A percentile compares a stretch with the other conserved stretches of the same genome.
Evolutionary conservation across 2,329 filamentous ascomycete species (phyloP).

Genomic region (Scedosporium minutisporum): DNA sequence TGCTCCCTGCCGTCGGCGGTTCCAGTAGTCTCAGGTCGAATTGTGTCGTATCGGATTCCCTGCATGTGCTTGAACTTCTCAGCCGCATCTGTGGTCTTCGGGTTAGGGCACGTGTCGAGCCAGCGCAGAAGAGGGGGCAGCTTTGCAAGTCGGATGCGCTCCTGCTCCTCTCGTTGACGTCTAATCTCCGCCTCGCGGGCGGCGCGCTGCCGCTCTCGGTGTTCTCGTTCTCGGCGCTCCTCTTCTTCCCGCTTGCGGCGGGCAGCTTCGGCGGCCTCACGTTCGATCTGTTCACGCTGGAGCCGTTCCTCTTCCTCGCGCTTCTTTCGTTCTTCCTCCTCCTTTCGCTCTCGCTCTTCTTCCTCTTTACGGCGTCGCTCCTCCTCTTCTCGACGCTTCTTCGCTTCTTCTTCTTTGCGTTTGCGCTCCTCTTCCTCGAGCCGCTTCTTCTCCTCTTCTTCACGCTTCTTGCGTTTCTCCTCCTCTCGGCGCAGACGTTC

Average conservation of each 20-base stretch:
- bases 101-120: constrained; percentile 44
- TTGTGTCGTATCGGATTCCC: constrained; percentile 56
- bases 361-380: constrained; percentile 28
- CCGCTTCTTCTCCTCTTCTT: constrained; percentile 14
- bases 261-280: constrained; percentile 36
- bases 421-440: constrained; percentile 22
- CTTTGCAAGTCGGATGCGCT: constrained; percentile 43
- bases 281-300: constrained; percentile 33
- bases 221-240: constrained; percentile 40
- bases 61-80: constrained; percentile 46
- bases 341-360: constrained; percentile 23
- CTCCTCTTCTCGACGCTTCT: constrained; percentile 26
- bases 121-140: constrained; percentile 52
- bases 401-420: constrained; percentile 18
- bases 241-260: constrained; percentile 42
- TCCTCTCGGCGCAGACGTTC: constrained; percentile 14
- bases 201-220: constrained; percentile 37
- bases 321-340: constrained; percentile 26
- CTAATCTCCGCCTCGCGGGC: constrained; percentile 42
- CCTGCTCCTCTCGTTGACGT: constrained; percentile 43
- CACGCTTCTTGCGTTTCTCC: constrained; percentile 15
- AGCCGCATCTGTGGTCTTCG: constrained; percentile 40
- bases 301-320: constrained; percentile 37
- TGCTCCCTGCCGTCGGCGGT: constrained; percentile 51
- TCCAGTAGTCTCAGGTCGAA: constrained; percentile 41